Percentiles rank a stretch among this genome's conserved stretches.
Evolutionary conservation across 768 basidiomycete genomes (phyloP).

Genomic region (Rhizopogon vulgaris): DNA sequence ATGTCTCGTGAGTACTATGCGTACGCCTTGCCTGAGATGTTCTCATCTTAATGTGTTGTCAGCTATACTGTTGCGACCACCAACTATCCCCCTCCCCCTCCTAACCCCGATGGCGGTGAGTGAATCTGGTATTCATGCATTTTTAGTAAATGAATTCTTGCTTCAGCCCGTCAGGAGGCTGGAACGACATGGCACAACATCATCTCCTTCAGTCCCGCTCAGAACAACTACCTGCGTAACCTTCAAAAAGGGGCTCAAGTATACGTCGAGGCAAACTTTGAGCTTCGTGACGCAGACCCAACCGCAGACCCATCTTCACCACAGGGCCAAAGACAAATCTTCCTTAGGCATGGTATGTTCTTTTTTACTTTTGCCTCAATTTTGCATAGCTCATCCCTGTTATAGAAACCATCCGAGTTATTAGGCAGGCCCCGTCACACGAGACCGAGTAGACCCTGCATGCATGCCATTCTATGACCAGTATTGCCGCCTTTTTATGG

Average conservation of each 20-base stretch:
- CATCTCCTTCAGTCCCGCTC: slow-evolving; percentile 57
- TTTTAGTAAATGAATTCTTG: background rate
- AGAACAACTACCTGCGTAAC: slow-evolving; percentile 59
- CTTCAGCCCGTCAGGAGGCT: slow-evolving; percentile 44
- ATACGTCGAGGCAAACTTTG: slow-evolving; percentile 75
- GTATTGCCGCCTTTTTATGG: background rate
- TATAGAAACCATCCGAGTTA: slow-evolving; percentile 49
- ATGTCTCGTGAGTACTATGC: slow-evolving; percentile 49
- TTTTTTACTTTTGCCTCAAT: background rate
- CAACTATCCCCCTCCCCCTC: slow-evolving; percentile 52
- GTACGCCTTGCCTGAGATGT: background rate
- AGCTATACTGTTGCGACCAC: slow-evolving; percentile 78
- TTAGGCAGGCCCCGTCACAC: slow-evolving; percentile 27
- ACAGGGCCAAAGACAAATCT: slow-evolving; percentile 75
- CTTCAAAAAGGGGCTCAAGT: slow-evolving; percentile 70
- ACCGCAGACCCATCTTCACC: slow-evolving; percentile 61
- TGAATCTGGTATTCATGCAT: slow-evolving; percentile 6
- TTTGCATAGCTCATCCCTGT: slow-evolving; percentile 4
- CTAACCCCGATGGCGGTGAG: slow-evolving; percentile 57
- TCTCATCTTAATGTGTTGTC: slow-evolving; percentile 2
- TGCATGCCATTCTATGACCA: background rate
- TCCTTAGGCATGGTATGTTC: slow-evolving; percentile 67
- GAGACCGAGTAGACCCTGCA: slow-evolving; percentile 3
- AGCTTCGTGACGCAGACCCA: slow-evolving; percentile 66
- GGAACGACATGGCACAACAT: slow-evolving; percentile 72